Evolutionary conservation across 805 yeast species (phyloP), one percentile per base, ranked within the genome.

Genomic region (Hanseniaspora osmophila): DNA sequence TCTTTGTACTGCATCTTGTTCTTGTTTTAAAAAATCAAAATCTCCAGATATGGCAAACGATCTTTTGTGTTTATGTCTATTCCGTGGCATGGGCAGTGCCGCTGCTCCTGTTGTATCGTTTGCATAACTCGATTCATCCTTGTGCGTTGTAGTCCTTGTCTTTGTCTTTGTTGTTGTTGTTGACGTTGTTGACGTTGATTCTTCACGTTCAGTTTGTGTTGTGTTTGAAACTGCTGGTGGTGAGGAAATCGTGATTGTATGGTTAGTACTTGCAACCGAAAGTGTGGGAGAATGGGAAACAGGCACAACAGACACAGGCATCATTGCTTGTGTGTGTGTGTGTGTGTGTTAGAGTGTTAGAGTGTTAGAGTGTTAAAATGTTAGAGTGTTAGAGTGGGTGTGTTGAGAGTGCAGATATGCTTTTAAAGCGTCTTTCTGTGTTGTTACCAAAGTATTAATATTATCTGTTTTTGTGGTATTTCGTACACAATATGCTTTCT

Each of bases 41-140:
- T 86, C 95, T 3, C 92, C 92, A 9, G 92, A 82, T 6, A 86
- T 80, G 0, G 95, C 95, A 18, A 90, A 87, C 0, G 95, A 85
- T 44, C 95, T 67, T 55, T 84, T 75, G 56, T 86, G 95, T 40
- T 84, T 74, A 62, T 86, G 95, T 1, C 78, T 75, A 50, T 75
- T 66, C 54, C 65, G 10, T 4, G 27, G 27, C 27, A 22, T 22
- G 27, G 27, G 27, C 27, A 22, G 27, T 22, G 27, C 27, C 10
- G 35, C 15, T 12, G 35, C 4, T n/a, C 7, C 15, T 35, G 15
- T 17, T 35, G 16, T 35, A n/a, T 35, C 16, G 15, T 35, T 35
- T 12, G 35, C 6, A 22, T 4, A 4, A 7, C 6, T 22, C 27
- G 27, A 7, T 22, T 7, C 7, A 22, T 22, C n/a, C n/a, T n/a